Evolutionary conservation across 768 basidiomycete genomes (phyloP), one percentile per base, ranked within the genome.

Genomic region (Nevesoporus exiguus): DNA sequence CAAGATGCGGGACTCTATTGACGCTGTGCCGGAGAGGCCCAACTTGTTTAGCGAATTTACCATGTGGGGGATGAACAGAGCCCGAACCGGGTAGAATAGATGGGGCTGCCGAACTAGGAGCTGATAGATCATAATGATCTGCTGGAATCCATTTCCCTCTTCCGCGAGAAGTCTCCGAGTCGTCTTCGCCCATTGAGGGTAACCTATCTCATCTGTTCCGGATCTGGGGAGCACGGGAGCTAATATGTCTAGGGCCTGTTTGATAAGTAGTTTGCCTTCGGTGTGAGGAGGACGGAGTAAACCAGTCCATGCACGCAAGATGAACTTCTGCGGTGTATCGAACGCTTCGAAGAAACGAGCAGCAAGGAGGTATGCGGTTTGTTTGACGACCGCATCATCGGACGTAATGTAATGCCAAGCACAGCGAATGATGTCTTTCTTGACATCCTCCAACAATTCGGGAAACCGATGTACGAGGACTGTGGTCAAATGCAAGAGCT

Each of bases 371-470:
- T 93, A 93, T 0, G 93, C 89, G 9, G 90, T 90, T 68, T 98
- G 92, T 69, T 93, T 95, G 64, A 97, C 91, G 19, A 94, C 84
- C 6, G 87, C 80, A 67, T 98, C 97, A 39, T 96, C 92, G 51
- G 77, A 85, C 7, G 80, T 80, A 60, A 95, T 90, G 62, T 86
- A 90, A 62, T 86, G 81, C 93, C 93, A 98, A 19, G 93, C 91
- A 53, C 89, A 88, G 68, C 88, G 90, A 74, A 98, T 94, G 60
- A 98, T 85, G 55, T 95, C 91, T 68, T 94, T 98, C 71, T 89
- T 84, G 34, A 81, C 83, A 42, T 92, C 88, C 54, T 83, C 83
- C 40, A 97, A 77, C n/a, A 91, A 70, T n/a, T 82, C 74, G 2
- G 86, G 80, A 59, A 92, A 94, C 62, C 88, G 79, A 55, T 95